Conservation (phyloP, 805 yeast genomes). For the Saccharomyces jurei region DNA sequence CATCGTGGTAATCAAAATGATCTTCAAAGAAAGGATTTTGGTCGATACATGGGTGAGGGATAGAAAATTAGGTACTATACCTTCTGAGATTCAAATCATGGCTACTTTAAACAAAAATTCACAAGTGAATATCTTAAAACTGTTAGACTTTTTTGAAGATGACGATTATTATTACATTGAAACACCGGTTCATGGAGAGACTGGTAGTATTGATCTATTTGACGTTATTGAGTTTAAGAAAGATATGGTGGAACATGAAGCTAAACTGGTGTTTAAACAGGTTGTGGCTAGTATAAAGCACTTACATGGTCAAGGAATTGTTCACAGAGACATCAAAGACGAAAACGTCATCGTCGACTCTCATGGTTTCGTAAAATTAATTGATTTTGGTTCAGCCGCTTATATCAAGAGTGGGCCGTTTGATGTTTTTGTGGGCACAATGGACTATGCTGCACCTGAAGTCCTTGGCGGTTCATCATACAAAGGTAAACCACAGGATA, state of each 20-base stretch:
- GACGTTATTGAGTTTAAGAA: slow-evolving; percentile 81
- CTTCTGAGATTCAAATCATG: slow-evolving; percentile 88
- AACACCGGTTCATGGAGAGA: slow-evolving; percentile 83
- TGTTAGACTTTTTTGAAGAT: slow-evolving; percentile 89
- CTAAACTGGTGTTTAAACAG: slow-evolving; percentile 69
- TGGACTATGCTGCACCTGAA: slow-evolving; percentile 96
- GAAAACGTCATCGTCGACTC: slow-evolving; percentile 85
- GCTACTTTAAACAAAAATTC: slow-evolving; percentile 62
- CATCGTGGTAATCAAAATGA: slow-evolving; percentile 75
- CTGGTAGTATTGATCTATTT: slow-evolving; percentile 83
- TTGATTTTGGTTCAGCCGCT: slow-evolving; percentile 93
- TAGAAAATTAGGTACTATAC: slow-evolving; percentile 79
- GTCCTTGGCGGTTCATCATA: slow-evolving; percentile 81
- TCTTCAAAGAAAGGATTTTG: slow-evolving; percentile 80
- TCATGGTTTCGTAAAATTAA: slow-evolving; percentile 68
- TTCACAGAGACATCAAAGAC: slow-evolving; percentile 90
- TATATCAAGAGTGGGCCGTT: slow-evolving; percentile 87
- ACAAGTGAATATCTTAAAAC: slow-evolving; percentile 77
- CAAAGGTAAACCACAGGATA: slow-evolving; percentile 88
- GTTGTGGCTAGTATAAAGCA: slow-evolving; percentile 70
- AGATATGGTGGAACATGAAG: slow-evolving; percentile 67
- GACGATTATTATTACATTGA: slow-evolving; percentile 80
- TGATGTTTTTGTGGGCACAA: slow-evolving; percentile 92
- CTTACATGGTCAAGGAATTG: slow-evolving; percentile 75
- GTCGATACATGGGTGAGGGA: slow-evolving; percentile 97